Evolutionary conservation across 2,329 filamentous ascomycete genomes (phyloP).

Genomic region (Diaporthe sp.): DNA sequence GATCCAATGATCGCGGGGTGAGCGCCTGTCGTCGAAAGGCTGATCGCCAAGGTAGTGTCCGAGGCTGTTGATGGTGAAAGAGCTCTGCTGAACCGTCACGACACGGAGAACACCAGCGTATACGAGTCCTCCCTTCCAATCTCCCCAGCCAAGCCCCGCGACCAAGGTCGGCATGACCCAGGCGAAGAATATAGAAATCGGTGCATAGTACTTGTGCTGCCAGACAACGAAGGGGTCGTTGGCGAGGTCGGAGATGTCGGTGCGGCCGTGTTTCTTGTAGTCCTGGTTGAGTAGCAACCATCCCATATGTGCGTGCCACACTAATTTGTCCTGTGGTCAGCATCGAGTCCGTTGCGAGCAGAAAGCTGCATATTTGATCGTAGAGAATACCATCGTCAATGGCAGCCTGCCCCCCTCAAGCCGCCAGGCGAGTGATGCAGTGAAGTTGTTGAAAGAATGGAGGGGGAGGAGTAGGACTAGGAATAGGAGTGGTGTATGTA

Average conservation of each 20-base stretch:
- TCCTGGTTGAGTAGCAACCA: constrained; percentile 97
- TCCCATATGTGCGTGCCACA: constrained; percentile 86
- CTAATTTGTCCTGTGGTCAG: neutral
- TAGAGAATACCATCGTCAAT: neutral
- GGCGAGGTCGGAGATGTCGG: constrained; percentile 90
- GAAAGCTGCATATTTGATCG: neutral
- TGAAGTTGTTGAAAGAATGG: neutral
- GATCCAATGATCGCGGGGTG: constrained; percentile 87
- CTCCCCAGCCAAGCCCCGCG: constrained; percentile 83
- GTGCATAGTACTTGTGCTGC: constrained; percentile 90
- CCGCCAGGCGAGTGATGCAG: too few relatives aligned
- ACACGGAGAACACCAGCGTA: constrained; percentile 89
- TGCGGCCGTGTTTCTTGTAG: constrained; percentile 88
- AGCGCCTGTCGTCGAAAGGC: constrained; percentile 94
- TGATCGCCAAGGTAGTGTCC: constrained; percentile 94
- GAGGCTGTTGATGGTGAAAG: constrained; percentile 92
- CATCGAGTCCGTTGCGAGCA: neutral
- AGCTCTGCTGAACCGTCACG: constrained; percentile 92
- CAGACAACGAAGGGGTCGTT: constrained; percentile 87
- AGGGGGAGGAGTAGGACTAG: neutral
- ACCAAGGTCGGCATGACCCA: constrained; percentile 82
- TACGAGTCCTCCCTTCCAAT: constrained; percentile 85
- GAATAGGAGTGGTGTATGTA: neutral
- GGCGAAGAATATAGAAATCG: constrained; percentile 83
- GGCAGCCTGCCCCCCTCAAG: neutral